A percentile compares a stretch with the other conserved stretches of the same genome.
Evolutionary conservation across 2,329 filamentous ascomycete genomes (phyloP).

Genomic region (Chrysoporthe deuterocubensis): DNA sequence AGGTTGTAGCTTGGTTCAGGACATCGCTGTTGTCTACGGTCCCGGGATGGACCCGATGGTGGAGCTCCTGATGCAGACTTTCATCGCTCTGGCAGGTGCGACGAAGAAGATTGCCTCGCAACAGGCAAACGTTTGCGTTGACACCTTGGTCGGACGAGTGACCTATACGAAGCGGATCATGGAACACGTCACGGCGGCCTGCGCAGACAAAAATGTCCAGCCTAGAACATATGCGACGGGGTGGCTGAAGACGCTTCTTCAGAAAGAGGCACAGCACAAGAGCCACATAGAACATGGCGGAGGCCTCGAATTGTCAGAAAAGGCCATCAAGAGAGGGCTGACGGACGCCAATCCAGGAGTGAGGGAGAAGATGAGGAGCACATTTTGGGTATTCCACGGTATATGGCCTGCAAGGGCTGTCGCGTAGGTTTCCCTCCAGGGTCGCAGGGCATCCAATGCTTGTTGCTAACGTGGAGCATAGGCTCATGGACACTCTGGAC

Average conservation of each 20-base stretch:
- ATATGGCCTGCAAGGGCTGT: slow-evolving; percentile 82
- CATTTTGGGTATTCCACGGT: slow-evolving; percentile 82
- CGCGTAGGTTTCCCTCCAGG: slow-evolving; percentile 53
- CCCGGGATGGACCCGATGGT: slow-evolving; percentile 84
- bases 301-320: slow-evolving; percentile 81
- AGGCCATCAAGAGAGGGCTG: slow-evolving; percentile 88
- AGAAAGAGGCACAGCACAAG: slow-evolving; percentile 78
- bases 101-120: slow-evolving; percentile 94
- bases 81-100: slow-evolving; percentile 85
- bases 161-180: slow-evolving; percentile 81
- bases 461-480: slow-evolving; percentile 40
- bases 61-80: slow-evolving; percentile 84
- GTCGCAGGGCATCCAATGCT: background rate
- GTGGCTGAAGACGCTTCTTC: slow-evolving; percentile 85
- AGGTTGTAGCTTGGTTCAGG: slow-evolving; percentile 82
- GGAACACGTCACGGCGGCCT: slow-evolving; percentile 82
- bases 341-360: slow-evolving; percentile 88
- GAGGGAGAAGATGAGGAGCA: slow-evolving; percentile 80
- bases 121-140: slow-evolving; percentile 79
- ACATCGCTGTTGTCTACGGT: slow-evolving; percentile 77
- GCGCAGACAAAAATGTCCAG: slow-evolving; percentile 92
- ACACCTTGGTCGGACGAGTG: slow-evolving; percentile 76
- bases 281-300: slow-evolving; percentile 82
- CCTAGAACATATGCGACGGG: slow-evolving; percentile 76
- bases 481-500: slow-evolving; percentile 80